These are phyloP conservation scores for Paradendryphiella salina DNA, from an alignment of 2,329 filamentous ascomycete species.

Conservation along the genomic window DNA sequence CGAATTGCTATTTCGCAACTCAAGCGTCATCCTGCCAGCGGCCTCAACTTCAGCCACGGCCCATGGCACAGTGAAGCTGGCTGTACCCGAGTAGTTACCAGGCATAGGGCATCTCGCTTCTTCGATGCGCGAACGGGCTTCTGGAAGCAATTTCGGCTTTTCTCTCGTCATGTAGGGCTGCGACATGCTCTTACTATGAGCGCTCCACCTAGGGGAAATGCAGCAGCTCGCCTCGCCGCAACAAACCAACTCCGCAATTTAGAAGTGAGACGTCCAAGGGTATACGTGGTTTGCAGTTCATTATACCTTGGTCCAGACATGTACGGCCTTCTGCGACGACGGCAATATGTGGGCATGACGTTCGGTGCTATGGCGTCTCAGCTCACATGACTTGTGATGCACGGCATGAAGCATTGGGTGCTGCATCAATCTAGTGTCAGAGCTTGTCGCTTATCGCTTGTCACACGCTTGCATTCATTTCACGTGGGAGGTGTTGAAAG, in stretches of 20 bases:
- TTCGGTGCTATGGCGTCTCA: not conserved
- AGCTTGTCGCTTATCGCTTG: not conserved
- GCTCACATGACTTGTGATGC: not conserved
- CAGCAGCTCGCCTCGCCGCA: not conserved
- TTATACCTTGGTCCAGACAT: no score
- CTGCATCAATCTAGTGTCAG: not conserved
- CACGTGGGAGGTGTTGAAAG: no score
- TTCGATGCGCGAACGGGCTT: conserved; percentile 13
- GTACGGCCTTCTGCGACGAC: not conserved
- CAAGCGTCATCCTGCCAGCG: no score
- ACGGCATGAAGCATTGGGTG: not conserved
- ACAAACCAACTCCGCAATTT: no score
- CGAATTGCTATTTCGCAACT: no score
- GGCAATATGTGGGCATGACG: not conserved
- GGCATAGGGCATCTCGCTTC: no score
- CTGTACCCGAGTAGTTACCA: no score
- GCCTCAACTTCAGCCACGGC: not conserved
- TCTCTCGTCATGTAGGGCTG: conserved; percentile 5
- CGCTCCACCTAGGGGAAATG: not conserved
- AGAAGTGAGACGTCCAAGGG: no score
- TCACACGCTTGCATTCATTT: not conserved
- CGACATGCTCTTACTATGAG: not conserved
- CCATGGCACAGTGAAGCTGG: not conserved
- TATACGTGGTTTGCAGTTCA: no score
- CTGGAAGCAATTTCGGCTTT: conserved; percentile 8